A percentile compares a stretch with the other conserved stretches of the same genome.
phyloP scores from a whole-genome alignment of 2,329 filamentous ascomycete species.

The Dactylonectria macrodidyma region DNA sequence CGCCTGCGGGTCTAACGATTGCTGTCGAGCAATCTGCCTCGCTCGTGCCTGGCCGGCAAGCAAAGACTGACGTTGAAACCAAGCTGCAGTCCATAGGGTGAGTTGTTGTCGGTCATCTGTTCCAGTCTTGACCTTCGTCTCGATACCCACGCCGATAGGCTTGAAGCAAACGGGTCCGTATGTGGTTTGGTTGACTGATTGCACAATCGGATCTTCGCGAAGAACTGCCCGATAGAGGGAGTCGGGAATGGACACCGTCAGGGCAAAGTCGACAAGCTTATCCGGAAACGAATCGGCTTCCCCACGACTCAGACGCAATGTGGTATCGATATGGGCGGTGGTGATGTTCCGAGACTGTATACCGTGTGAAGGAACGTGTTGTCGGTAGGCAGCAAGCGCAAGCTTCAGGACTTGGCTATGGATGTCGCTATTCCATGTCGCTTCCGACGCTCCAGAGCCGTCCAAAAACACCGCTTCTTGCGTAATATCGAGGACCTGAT shows the following conservation, averaged over 20 bases:
- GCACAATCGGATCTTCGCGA: conserved; percentile 7
- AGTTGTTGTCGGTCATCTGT: conserved; percentile 10
- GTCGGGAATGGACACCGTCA: conserved; percentile 2
- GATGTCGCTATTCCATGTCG: conserved; percentile 7
- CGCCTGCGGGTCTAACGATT: too few species aligned
- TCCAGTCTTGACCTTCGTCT: not conserved
- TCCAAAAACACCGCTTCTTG: conserved; percentile 8
- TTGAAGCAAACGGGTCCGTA: not conserved
- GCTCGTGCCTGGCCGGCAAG: not conserved
- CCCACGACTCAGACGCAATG: not conserved
- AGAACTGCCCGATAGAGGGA: conserved; percentile 1
- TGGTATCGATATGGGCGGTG: not conserved
- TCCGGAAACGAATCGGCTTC: conserved; percentile 2
- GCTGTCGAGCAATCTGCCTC: too few species aligned
- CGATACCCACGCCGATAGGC: not conserved
- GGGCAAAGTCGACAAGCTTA: conserved; percentile 5
- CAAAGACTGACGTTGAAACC: not conserved
- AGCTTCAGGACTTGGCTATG: conserved; percentile 13
- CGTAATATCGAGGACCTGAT: conserved; percentile 14
- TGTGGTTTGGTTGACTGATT: conserved; percentile 4
- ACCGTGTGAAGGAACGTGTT: not conserved
- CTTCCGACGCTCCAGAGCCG: not conserved
- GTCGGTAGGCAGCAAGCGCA: not conserved
- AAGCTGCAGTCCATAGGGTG: conserved; percentile 4
- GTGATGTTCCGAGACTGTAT: conserved; percentile 12